These are phyloP conservation scores for Kokia cookei DNA, from an alignment of 441 rosid species.

Conservation along the genomic window DNA sequence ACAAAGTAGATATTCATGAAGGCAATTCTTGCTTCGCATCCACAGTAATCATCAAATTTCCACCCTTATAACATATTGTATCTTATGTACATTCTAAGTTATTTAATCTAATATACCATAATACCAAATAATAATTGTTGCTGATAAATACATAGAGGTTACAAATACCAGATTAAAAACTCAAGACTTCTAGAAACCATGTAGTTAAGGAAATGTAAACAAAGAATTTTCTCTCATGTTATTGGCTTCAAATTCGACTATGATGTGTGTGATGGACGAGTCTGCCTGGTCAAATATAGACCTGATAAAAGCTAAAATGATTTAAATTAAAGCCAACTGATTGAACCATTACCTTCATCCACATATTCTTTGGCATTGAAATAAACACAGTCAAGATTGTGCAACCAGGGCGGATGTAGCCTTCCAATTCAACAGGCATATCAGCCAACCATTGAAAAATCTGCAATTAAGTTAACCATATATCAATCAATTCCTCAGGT, in stretches of 20 bases:
- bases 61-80: background rate
- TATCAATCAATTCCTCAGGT: slow-evolving; percentile 26
- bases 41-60: background rate
- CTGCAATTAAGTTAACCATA: slow-evolving; percentile 36
- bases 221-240: background rate
- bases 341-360: slow-evolving; percentile 62
- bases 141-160: background rate
- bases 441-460: slow-evolving; percentile 92
- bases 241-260: background rate
- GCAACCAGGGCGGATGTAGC: slow-evolving; percentile 97
- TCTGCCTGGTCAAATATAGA: background rate
- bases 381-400: slow-evolving; percentile 80
- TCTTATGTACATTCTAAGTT: background rate
- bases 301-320: background rate
- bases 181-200: background rate
- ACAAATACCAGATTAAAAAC: background rate
- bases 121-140: background rate
- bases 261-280: background rate
- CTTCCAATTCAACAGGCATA: slow-evolving; percentile 98
- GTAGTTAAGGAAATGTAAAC: background rate
- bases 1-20: background rate
- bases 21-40: background rate
- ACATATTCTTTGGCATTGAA: slow-evolving; percentile 84
- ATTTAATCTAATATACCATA: background rate
- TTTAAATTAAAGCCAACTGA: background rate